Percentiles rank a stretch among this genome's conserved stretches.
Conservation (phyloP, 1,284 basidiomycete species). For the Sphagnurus paluster region DNA sequence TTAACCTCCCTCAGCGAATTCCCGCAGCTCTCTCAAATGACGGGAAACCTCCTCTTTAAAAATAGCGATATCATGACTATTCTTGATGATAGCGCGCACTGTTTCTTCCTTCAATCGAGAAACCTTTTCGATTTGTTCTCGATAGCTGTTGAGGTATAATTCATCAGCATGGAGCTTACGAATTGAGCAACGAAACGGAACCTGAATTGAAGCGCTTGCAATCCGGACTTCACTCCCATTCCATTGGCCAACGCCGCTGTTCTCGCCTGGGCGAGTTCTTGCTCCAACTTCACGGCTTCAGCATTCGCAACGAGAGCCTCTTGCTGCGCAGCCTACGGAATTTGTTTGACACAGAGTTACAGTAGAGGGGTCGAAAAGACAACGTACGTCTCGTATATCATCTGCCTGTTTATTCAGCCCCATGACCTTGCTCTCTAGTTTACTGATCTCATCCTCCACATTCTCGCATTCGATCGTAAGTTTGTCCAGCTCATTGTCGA, state of each 20-base stretch:
- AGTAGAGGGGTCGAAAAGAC: conserved; percentile 5
- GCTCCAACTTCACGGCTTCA: conserved; percentile 64
- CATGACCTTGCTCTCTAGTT: conserved; percentile 67
- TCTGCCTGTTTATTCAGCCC: conserved; percentile 77
- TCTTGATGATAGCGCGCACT: conserved; percentile 76
- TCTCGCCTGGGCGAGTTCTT: conserved; percentile 67
- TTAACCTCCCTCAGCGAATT: conserved; percentile 60
- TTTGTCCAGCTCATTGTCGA: conserved; percentile 80
- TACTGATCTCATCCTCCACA: conserved; percentile 67
- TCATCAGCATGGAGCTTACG: neutral
- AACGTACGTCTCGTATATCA: conserved; percentile 68
- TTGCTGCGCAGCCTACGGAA: conserved; percentile 76
- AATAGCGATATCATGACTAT: conserved; percentile 73
- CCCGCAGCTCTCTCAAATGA: conserved; percentile 62
- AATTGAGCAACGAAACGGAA: conserved; percentile 25
- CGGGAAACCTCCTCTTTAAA: conserved; percentile 77
- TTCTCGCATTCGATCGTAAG: conserved; percentile 77
- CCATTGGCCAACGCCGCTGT: conserved; percentile 76
- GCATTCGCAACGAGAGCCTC: conserved; percentile 63
- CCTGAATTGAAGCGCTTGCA: conserved; percentile 68
- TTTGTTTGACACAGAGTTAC: conserved; percentile 6
- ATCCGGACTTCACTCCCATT: conserved; percentile 73
- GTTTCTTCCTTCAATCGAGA: conserved; percentile 73
- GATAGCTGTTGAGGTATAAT: conserved; percentile 47
- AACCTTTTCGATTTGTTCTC: conserved; percentile 74